Base-by-base conservation (phyloP, 2,329 filamentous ascomycete genomes). In the Didymella keratinophila region DNA sequence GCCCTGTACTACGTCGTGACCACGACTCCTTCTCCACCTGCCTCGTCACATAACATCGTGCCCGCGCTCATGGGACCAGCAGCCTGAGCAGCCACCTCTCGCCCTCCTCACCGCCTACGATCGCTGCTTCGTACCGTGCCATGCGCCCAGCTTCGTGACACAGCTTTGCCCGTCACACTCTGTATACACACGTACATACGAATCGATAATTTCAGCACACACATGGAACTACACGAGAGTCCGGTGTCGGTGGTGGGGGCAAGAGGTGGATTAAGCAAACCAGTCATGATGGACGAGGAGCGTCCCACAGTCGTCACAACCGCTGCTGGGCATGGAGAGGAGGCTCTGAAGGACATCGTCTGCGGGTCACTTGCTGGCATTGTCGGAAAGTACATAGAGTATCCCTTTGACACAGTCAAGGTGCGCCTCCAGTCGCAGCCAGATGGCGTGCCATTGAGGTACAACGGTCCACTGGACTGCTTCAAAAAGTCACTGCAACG, bases 371-470 rank as follows among this genome's bases (percentile, higher is more conserved):
- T 93, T 78, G 93, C 94, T 54, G 95, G 95, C 60, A 87, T 96
- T 59, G 88, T 92, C 34, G 94, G 94, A 62, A 99, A 98, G 81
- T 92, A 94, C 76, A 94, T 99, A 73, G 95, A 99, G 77, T 99
- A 97, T 76, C 95, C 95, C 23, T 99, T 99, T 79, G 95, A 99
- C 79, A 99, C 95, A 0, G 89, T 99, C 77, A 99, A 99, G 80
- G 95, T 99, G 60, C 91, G 95, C 39, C 86, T 99, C 11, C 95
- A 99, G 77, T 95, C 94, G n/a, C 94, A 98, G 77, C 91, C 93
- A 32, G 90, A 94, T 76, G 87, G 89, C 69, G 83, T 92, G 2
- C 93, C 92, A 16, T 85, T 93, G 20, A 88, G 86, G 60, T 98
- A 97, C 78, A 87, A 81, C 6, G 95, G 95, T 0, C 94, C 95